Conservation (phyloP, 2,329 filamentous ascomycete genomes). For the Ophiocordyceps camponoti-rufipedis region DNA sequence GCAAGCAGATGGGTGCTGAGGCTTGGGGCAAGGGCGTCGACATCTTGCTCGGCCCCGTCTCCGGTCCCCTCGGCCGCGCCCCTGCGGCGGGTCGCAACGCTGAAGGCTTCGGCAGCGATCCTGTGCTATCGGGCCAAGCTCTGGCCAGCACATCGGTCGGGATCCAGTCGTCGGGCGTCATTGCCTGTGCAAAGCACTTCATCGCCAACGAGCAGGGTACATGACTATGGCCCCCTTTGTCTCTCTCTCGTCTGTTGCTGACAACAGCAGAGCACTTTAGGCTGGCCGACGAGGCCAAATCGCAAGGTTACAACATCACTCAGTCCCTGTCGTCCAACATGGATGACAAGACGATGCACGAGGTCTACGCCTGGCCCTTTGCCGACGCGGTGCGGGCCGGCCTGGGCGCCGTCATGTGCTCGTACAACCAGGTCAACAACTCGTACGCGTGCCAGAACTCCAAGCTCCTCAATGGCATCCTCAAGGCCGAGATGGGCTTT, state of each 20-base stretch:
- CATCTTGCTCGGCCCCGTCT: constrained; percentile 39
- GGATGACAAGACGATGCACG: constrained; percentile 58
- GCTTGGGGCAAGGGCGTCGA: constrained; percentile 62
- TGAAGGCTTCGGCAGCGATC: constrained; percentile 54
- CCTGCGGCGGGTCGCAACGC: constrained; percentile 37
- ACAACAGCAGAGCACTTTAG: constrained; percentile 45
- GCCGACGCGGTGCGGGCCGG: constrained; percentile 52
- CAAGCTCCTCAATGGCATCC: constrained; percentile 52
- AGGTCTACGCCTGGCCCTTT: constrained; percentile 65
- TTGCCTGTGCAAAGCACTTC: constrained; percentile 69
- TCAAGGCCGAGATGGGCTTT: constrained; percentile 68
- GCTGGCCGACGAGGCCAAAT: constrained; percentile 35
- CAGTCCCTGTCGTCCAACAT: constrained; percentile 43
- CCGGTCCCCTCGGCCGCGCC: constrained; percentile 26
- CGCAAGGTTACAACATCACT: constrained; percentile 38
- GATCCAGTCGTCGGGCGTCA: constrained; percentile 65
- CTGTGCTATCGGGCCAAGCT: constrained; percentile 53
- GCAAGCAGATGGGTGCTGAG: constrained; percentile 35
- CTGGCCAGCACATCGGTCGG: constrained; percentile 59
- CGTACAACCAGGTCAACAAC: constrained; percentile 66
- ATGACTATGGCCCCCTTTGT: too few species aligned
- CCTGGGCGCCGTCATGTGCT: constrained; percentile 45
- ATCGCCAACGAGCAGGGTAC: constrained; percentile 51
- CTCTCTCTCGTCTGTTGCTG: constrained; percentile 1
- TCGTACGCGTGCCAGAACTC: constrained; percentile 68